Conservation (phyloP, 257 asterid genomes). For the Nicotiana noctiflora region DNA sequence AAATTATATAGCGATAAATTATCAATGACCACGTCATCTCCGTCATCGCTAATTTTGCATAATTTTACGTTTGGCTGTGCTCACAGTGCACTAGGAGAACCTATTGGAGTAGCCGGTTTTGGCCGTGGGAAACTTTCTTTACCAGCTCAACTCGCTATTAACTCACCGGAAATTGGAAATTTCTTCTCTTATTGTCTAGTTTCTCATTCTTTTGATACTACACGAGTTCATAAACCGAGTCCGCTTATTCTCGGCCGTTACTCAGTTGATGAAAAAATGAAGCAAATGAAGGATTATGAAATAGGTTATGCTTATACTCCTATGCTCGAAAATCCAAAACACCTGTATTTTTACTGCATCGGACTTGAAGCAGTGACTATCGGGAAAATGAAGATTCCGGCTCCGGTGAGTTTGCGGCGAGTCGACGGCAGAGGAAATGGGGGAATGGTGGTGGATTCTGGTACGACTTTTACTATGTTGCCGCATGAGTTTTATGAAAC, state of each 20-base stretch:
- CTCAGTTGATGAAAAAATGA: constrained; percentile 15
- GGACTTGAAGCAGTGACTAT: constrained; percentile 62
- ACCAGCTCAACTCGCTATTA: constrained; percentile 66
- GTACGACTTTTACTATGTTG: constrained; percentile 85
- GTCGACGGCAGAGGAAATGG: constrained; percentile 71
- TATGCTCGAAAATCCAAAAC: constrained; percentile 67
- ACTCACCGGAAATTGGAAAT: constrained; percentile 63
- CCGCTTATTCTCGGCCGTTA: constrained; percentile 76
- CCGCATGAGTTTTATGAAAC: constrained; percentile 46
- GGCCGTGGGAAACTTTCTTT: constrained; percentile 79
- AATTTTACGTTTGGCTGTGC: constrained; percentile 90
- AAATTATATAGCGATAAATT: constrained; percentile 48
- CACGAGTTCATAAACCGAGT: constrained; percentile 41
- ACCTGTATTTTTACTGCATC: constrained; percentile 60
- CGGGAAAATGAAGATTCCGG: constrained; percentile 35
- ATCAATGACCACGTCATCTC: constrained; percentile 38
- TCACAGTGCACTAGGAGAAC: constrained; percentile 73
- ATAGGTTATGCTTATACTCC: constrained; percentile 53
- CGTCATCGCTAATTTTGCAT: constrained; percentile 27
- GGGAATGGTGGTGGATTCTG: constrained; percentile 98
- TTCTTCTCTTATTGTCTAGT: constrained; percentile 81
- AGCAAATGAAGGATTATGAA: not conserved
- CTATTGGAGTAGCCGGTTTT: constrained; percentile 91
- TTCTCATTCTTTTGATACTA: constrained; percentile 50
- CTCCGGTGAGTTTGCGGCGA: constrained; percentile 48